A percentile compares a stretch with the other conserved stretches of the same genome.
Evolutionary conservation across 257 asterid genomes (phyloP).

Genomic region (Nicotiana tomentosiformis): DNA sequence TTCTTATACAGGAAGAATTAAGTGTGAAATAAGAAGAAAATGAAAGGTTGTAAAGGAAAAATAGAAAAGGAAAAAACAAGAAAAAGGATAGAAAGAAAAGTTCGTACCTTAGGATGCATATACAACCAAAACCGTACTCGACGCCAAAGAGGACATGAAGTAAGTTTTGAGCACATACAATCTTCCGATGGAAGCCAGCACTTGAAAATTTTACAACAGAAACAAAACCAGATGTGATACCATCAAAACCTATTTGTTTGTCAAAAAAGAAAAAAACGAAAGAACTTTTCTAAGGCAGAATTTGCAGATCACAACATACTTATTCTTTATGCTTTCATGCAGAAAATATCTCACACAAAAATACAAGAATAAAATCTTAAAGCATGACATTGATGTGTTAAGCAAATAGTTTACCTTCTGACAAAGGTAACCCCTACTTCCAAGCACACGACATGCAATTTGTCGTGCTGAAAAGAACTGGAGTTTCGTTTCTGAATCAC

Average conservation of each 20-base stretch:
- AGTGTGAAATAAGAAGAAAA: neutral
- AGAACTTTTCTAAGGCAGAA: neutral
- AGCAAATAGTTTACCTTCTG: slow-evolving; percentile 57
- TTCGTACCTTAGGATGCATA: slow-evolving; percentile 93
- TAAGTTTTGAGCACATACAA: slow-evolving; percentile 73
- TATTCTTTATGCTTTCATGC: neutral
- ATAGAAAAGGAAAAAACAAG: neutral
- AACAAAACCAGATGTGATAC: neutral
- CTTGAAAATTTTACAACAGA: slow-evolving; percentile 28
- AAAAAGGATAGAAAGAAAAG: neutral
- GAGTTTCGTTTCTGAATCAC: slow-evolving; percentile 64
- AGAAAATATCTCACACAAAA: slow-evolving; percentile 8
- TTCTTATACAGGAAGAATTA: neutral
- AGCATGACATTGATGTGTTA: neutral
- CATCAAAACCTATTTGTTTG: neutral
- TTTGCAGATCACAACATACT: neutral
- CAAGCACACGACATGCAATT: slow-evolving; percentile 90
- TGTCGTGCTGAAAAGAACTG: slow-evolving; percentile 95
- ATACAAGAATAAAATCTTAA: slow-evolving; percentile 13
- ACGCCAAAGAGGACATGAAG: slow-evolving; percentile 46
- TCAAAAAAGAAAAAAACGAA: neutral
- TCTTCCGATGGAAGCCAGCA: slow-evolving; percentile 89
- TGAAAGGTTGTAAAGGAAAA: neutral
- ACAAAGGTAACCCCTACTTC: slow-evolving; percentile 94
- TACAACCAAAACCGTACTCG: slow-evolving; percentile 76